Percentiles rank a stretch among this genome's conserved stretches.
These are phyloP conservation scores for Aspergillus saccharolyticus DNA, from an alignment of 495 filamentous ascomycete genomes.

Conservation along the genomic window DNA sequence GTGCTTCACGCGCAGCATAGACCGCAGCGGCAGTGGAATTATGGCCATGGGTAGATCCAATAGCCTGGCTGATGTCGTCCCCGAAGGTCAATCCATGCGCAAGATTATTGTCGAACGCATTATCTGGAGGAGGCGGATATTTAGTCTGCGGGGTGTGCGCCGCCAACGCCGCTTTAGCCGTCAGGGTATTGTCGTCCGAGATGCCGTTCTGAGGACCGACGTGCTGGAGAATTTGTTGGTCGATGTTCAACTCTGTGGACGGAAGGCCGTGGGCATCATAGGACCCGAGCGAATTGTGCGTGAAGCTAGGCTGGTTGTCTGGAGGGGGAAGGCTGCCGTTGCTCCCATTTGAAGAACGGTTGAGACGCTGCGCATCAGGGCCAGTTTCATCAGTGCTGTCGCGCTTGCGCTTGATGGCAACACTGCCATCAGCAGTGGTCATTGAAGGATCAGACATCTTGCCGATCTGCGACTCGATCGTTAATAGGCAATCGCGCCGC, in stretches of 20 bases:
- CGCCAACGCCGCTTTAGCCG: conserved; percentile 44
- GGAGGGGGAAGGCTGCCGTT: conserved; percentile 39
- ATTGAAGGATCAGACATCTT: conserved; percentile 42
- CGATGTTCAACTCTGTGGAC: conserved; percentile 42
- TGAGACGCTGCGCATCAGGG: conserved; percentile 39
- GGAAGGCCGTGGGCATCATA: conserved; percentile 39
- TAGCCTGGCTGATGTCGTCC: conserved; percentile 42
- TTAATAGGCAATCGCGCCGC: conserved; percentile 20
- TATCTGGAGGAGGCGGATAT: conserved; percentile 41
- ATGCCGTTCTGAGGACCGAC: conserved; percentile 45
- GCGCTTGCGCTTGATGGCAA: conserved; percentile 43
- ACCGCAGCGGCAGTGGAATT: conserved; percentile 47
- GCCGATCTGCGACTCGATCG: neutral
- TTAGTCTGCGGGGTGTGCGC: conserved; percentile 42
- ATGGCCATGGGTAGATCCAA: conserved; percentile 36
- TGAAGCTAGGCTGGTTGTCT: conserved; percentile 38
- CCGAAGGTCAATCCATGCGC: conserved; percentile 39
- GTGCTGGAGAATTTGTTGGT: conserved; percentile 47
- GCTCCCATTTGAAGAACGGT: conserved; percentile 42
- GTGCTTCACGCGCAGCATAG: conserved; percentile 42
- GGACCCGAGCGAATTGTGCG: conserved; percentile 32
- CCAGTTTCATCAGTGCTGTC: conserved; percentile 40
- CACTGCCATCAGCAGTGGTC: conserved; percentile 33
- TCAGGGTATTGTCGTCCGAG: conserved; percentile 43
- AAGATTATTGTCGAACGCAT: conserved; percentile 39